A percentile compares a stretch with the other conserved stretches of the same genome.
Conservation (phyloP, 108 stramenopile genomes). For the Cyclotella choctawhatcheeana region DNA sequence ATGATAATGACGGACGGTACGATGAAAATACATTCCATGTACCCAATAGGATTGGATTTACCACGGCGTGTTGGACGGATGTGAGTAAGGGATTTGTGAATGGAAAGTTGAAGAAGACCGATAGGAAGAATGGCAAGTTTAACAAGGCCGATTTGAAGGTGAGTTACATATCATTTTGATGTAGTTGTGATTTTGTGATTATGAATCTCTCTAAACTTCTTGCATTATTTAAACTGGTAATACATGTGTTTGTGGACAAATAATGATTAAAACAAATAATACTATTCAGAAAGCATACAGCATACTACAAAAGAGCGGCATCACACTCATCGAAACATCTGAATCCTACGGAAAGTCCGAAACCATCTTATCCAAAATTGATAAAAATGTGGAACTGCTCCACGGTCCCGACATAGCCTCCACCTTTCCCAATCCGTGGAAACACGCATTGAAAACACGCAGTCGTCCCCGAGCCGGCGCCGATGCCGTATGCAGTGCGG, state of each 20-base stretch:
- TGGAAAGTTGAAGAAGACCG: constrained; percentile 76
- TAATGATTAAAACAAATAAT: too few species aligned
- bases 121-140: constrained; percentile 69
- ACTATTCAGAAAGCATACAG: constrained; percentile 69
- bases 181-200: background rate
- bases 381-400: constrained; percentile 41
- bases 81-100: constrained; percentile 61
- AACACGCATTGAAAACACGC: constrained; percentile 30
- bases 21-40: constrained; percentile 91
- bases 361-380: constrained; percentile 59
- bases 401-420: constrained; percentile 43
- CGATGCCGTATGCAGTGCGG: constrained; percentile 41
- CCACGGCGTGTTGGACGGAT: constrained; percentile 74
- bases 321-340: constrained; percentile 78
- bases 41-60: constrained; percentile 86
- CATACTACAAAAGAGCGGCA: constrained; percentile 62
- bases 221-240: too few species aligned
- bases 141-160: constrained; percentile 72
- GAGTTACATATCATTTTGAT: constrained; percentile 18
- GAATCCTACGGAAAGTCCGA: constrained; percentile 61
- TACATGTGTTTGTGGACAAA: too few species aligned
- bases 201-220: background rate
- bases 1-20: constrained; percentile 64
- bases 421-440: constrained; percentile 58
- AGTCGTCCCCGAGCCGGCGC: constrained; percentile 37